Evolutionary conservation across 345 rosid genomes (phyloP), one percentile per base, ranked within the genome.

Genomic region (Fremontodendron californicum): DNA sequence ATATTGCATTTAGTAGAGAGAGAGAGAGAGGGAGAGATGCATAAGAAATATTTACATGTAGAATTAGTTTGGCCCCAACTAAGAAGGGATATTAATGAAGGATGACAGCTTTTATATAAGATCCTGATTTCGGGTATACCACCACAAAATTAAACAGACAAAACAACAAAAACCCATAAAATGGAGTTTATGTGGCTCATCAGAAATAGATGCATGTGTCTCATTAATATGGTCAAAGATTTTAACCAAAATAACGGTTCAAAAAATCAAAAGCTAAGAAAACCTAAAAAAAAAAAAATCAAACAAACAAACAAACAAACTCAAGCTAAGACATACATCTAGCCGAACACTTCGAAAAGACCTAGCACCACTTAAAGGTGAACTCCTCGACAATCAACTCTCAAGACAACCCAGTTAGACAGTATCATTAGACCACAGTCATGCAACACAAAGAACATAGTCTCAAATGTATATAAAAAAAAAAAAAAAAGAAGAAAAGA

Each of bases 31-130:
- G 35, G 11, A 66, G n/a, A 45, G 42, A 51, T 23, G 25, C 31
- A 3, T 39, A 35, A 65, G 62, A 55, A 57, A 55, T 74, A 74
- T 67, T 23, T 23, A 43, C 46, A 45, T 91, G n/a, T 43, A 68
- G 54, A 43, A 43, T 43, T n/a, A 39, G 9, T 65, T 15, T 21
- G 73, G 37, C n/a, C 45, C n/a, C 39, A 69, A 69, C 21, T 7
- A 69, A 66, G 54, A 69, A 23, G 21, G 12, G 23, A 69, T 16
- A 69, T 15, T 69, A 16, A 69, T 69, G 11, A 69, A 43, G n/a
- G 33, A 45, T 69, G 21, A 42, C 2, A 11, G 18, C 64, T 27
- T 27, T 27, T 27, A 58, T 11, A 58, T 19, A 11, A 27, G 64
- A 27, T 4, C 12, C 35, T 27, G 64, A 58, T 58, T n/a, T 57